Evolutionary conservation across 73 alveolate species (phyloP).

Genomic region (Paramecium tetraurelia): DNA sequence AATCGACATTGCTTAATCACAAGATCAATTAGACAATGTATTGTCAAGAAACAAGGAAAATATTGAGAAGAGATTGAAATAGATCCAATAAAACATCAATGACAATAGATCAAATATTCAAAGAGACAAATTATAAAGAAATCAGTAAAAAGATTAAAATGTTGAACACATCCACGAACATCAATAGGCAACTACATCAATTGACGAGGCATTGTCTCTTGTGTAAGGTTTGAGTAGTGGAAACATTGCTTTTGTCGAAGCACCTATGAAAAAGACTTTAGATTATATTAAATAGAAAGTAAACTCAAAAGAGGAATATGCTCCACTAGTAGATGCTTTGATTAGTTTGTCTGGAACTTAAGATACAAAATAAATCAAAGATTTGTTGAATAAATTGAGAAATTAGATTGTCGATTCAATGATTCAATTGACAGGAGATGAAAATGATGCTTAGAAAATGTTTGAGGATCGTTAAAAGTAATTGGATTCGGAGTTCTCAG

Average conservation of each 20-base stretch:
- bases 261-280: slow-evolving; percentile 9
- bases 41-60: background rate
- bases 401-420: background rate
- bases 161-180: slow-evolving; percentile 26
- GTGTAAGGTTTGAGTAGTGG: background rate
- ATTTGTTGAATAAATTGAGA: slow-evolving; percentile 2
- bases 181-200: background rate
- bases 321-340: slow-evolving; percentile 28
- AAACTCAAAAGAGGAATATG: background rate
- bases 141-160: background rate
- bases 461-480: background rate
- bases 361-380: slow-evolving; percentile 18
- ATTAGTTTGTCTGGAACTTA: background rate
- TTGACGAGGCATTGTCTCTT: slow-evolving; percentile 1
- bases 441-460: slow-evolving; percentile 41
- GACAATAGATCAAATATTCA: background rate
- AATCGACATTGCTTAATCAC: background rate
- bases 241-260: slow-evolving; percentile 10
- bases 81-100: background rate
- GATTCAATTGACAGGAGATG: background rate
- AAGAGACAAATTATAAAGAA: slow-evolving; percentile 24
- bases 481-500: background rate
- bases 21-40: background rate
- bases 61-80: background rate
- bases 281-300: background rate